Percentiles rank a stretch among this genome's conserved stretches.
Conservation (phyloP, 2,329 filamentous ascomycete species). For the Calonectria crousiana region DNA sequence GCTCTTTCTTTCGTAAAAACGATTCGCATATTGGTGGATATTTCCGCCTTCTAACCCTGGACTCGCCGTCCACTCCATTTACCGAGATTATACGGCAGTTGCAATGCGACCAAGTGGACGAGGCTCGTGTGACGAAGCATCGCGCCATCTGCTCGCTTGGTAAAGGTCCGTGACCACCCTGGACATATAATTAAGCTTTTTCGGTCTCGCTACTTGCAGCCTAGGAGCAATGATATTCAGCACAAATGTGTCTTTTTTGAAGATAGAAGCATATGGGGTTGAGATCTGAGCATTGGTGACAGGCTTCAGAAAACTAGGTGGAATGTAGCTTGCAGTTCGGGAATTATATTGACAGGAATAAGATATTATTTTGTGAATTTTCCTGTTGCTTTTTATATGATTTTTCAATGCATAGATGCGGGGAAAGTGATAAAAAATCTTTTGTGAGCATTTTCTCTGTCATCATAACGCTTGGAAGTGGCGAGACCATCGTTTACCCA, state of each 20-base stretch:
- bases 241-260: background rate
- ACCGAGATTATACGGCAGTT: background rate
- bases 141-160: background rate
- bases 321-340: too few species aligned
- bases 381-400: too few species aligned
- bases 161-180: background rate
- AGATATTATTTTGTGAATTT: too few species aligned
- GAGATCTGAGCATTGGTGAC: too few species aligned
- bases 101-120: background rate
- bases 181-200: background rate
- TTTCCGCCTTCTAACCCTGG: too few species aligned
- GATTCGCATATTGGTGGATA: background rate
- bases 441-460: background rate
- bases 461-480: background rate
- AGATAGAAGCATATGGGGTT: background rate
- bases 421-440: too few species aligned
- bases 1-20: background rate
- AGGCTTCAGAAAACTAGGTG: too few species aligned
- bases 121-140: background rate
- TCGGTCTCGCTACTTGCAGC: background rate
- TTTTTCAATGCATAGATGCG: too few species aligned
- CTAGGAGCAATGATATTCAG: background rate
- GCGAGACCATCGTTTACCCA: background rate
- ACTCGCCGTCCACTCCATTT: background rate
- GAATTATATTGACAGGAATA: too few species aligned